Evolutionary conservation across 2,329 filamentous ascomycete genomes (phyloP).

Genomic region (Aspergillus aculeatinus): DNA sequence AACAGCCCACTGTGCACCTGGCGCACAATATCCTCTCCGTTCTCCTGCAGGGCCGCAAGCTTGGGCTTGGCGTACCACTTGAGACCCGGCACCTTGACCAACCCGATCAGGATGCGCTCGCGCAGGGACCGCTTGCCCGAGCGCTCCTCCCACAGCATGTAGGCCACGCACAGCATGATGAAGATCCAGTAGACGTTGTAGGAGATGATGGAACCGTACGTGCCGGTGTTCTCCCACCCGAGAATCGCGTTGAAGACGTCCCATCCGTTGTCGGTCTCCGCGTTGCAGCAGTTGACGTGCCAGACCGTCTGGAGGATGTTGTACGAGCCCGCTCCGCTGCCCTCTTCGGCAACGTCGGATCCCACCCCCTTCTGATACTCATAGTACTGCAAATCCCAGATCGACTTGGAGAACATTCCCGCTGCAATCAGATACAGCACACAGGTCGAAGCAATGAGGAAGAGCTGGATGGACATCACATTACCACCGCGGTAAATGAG

Average conservation of each 20-base stretch:
- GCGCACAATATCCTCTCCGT: background rate
- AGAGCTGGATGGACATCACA: conserved; percentile 66
- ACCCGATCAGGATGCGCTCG: background rate
- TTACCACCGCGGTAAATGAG: conserved; percentile 74
- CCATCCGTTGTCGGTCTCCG: conserved; percentile 72
- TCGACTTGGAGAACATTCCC: conserved; percentile 72
- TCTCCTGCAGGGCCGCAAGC: background rate
- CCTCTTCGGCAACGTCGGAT: conserved; percentile 59
- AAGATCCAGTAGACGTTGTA: conserved; percentile 79
- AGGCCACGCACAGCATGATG: conserved; percentile 1
- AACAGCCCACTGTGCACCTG: conserved; percentile 3
- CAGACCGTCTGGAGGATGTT: conserved; percentile 75
- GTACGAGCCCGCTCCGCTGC: conserved; percentile 71
- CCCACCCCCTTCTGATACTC: conserved; percentile 41
- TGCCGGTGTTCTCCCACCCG: conserved; percentile 85
- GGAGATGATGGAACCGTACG: conserved; percentile 79
- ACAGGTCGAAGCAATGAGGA: conserved; percentile 79
- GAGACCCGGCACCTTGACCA: background rate
- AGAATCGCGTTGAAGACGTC: conserved; percentile 82
- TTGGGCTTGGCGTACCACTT: background rate
- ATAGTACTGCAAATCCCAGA: conserved; percentile 73
- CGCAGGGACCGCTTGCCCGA: background rate
- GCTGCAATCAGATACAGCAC: conserved; percentile 82
- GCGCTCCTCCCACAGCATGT: conserved; percentile 4
- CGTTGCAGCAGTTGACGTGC: conserved; percentile 84